phyloP scores from a whole-genome alignment of 257 asterid species.

The Jaltomata sinuosa region DNA sequence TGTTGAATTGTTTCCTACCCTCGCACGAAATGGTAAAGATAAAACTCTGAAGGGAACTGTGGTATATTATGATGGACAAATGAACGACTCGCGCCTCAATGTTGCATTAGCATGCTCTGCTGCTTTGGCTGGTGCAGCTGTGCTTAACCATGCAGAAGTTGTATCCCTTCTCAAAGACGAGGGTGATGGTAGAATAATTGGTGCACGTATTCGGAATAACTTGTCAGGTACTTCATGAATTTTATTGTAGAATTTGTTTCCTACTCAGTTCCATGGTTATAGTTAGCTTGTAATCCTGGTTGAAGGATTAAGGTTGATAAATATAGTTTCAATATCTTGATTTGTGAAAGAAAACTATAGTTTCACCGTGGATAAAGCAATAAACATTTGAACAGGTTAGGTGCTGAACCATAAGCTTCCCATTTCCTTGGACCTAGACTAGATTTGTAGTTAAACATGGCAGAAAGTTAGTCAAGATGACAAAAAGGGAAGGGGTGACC shows the following conservation, averaged over 20 bases:
- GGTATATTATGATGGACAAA: slow-evolving; percentile 97
- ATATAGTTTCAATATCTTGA: not conserved
- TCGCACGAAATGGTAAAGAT: slow-evolving; percentile 65
- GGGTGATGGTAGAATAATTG: slow-evolving; percentile 48
- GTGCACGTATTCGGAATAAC: slow-evolving; percentile 75
- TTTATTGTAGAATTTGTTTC: not conserved
- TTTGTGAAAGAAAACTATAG: not conserved
- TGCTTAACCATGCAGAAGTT: slow-evolving; percentile 92
- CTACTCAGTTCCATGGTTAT: not conserved
- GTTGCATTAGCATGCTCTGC: slow-evolving; percentile 91
- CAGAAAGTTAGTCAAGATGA: not conserved
- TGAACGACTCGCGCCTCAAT: slow-evolving; percentile 93
- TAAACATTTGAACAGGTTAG: not conserved
- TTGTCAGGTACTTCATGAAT: slow-evolving; percentile 50
- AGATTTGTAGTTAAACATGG: not conserved
- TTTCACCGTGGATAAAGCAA: not conserved
- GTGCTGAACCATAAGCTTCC: not conserved
- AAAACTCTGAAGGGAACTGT: slow-evolving; percentile 90
- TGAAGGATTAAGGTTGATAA: not conserved
- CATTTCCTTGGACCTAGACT: not conserved
- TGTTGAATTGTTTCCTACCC: slow-evolving; percentile 79
- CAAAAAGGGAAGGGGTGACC: not conserved
- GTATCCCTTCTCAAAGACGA: slow-evolving; percentile 65
- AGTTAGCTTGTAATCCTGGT: not conserved
- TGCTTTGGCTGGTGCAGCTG: slow-evolving; percentile 88